Conservation (phyloP, 2,329 filamentous ascomycete genomes). For the Sporothrix pseudoabietina region DNA sequence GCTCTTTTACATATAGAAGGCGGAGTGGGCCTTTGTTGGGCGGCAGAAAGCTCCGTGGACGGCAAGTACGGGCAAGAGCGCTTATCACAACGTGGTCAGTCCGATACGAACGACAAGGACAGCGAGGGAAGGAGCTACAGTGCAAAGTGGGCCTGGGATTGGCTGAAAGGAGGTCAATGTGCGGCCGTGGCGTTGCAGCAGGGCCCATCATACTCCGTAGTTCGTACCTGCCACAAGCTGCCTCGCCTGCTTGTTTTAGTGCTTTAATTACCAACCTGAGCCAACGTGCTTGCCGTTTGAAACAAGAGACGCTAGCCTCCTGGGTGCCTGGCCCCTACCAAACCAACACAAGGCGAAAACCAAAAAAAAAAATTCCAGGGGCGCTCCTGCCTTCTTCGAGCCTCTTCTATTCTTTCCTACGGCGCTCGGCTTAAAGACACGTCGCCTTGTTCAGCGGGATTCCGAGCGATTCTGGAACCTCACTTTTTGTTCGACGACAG, state of each 20-base stretch:
- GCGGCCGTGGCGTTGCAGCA: conserved; percentile 9
- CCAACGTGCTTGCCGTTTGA: conserved; percentile 21
- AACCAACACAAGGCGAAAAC: not conserved
- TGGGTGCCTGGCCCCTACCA: conserved; percentile 3
- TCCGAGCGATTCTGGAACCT: conserved; percentile 25
- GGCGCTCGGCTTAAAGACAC: conserved; percentile 29
- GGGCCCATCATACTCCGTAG: not conserved
- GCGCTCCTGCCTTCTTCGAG: not conserved
- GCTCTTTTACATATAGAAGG: too few relatives aligned
- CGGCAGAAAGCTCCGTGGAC: not conserved
- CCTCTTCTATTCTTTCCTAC: not conserved
- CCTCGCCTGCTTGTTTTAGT: not conserved
- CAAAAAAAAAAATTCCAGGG: not conserved
- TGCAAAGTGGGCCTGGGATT: not conserved
- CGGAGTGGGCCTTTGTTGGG: not conserved
- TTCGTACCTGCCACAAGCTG: not conserved
- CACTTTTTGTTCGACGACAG: conserved; percentile 6
- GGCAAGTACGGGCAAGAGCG: conserved; percentile 1
- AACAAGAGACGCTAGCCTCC: conserved; percentile 23
- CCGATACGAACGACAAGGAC: not conserved
- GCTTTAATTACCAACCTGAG: conserved; percentile 7
- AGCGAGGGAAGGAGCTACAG: not conserved
- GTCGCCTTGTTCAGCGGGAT: conserved; percentile 31
- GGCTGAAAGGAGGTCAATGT: not conserved
- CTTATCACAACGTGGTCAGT: not conserved